Base-by-base conservation (phyloP, 176 grass and related monocot genomes). In the Poa annua region DNA sequence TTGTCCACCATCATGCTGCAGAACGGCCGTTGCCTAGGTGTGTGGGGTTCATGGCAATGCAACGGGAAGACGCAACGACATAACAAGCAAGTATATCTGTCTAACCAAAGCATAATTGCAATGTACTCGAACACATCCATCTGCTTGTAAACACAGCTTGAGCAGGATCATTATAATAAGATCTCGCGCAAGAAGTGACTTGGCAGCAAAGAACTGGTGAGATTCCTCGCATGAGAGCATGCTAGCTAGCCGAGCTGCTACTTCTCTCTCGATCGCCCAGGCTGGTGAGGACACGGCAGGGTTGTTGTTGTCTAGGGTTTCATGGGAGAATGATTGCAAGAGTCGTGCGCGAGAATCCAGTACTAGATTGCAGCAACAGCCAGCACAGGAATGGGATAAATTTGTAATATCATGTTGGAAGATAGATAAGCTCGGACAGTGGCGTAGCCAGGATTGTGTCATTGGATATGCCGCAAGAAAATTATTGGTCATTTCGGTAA, bases 151-250 rank as follows among this genome's bases (percentile, higher is more conserved):
- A 53, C 29, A 72, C 47, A 1, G 69, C 56, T 76, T 50, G 32
- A 63, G 60, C 59, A 14, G 59, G 24, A 62, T 13, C 24, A 62
- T 29, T 49, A 80, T 88, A 33, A 13, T 65, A 66, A 81, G 61
- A 81, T 89, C 82, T 85, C 81, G 77, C 53, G 16, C 34, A 10
- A 80, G 77, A 85, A 89, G 87, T 89, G 87, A 89, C 82, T 89
- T 89, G 50, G 82, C 70, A 69, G 87, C 82, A 81, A 89, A 89
- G 87, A 71, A 70, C 87, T 45, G 62, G 62, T 63, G 82, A 85
- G 61, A 64, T 64, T 64, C 61, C 61, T 33, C 59, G 45, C 66
- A 79, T 83, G 54, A 75, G 67, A 70, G 70, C 87, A 32, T 80
- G 74, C 41, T 83, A 29, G 29, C 60, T 63, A 63, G 61, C 61